Evolutionary conservation across 1,284 basidiomycete species (phyloP), one percentile per base, ranked within the genome.

Genomic region (Leccinum pachyderme): DNA sequence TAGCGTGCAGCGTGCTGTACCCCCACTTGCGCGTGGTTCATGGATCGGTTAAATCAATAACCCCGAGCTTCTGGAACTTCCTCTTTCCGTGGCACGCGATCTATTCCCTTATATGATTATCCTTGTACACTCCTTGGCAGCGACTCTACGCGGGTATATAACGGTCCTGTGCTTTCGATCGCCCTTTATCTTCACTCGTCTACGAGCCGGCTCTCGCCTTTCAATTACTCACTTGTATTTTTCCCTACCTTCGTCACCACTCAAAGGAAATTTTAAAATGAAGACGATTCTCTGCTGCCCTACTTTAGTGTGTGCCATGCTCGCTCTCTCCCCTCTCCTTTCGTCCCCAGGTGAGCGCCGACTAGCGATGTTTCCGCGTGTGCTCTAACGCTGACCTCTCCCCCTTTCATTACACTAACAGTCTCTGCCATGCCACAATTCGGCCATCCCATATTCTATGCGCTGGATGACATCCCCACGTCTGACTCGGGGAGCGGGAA

Each of bases 221-320:
- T 43, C 41, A 25, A 18, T 37, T n/a, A 18, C 35, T 37, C 18
- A 11, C 37, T 39, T 11, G 9, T 18, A 39, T 5, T 18, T 43
- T 25, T 2, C 7, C 24, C 22, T 9, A 5, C 35, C 22, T 8
- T 43, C 41, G 24, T 25, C 13, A 5, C 7, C 22, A 24, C 24
- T 24, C 41, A 22, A 43, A 24, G 41, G 22, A 43, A 37, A 15
- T 25, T 24, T 11, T 12, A 59, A 52, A 15, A 57, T 55, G 55
- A 59, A 56, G 47, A 58, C 67, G 62, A n/a, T 59, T 29, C 47
- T 61, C 47, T 65, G 65, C 31, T 64, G 59, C 7, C 47, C 66
- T 32, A 48, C 55, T 15, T 63, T 56, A 15, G 8, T 37, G n/a
- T 39, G 29, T 68, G 47, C 33, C 59, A 25, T 28, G 1, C 5